Conservation (phyloP, 2,329 filamentous ascomycete species). For the Pyricularia sp. region DNA sequence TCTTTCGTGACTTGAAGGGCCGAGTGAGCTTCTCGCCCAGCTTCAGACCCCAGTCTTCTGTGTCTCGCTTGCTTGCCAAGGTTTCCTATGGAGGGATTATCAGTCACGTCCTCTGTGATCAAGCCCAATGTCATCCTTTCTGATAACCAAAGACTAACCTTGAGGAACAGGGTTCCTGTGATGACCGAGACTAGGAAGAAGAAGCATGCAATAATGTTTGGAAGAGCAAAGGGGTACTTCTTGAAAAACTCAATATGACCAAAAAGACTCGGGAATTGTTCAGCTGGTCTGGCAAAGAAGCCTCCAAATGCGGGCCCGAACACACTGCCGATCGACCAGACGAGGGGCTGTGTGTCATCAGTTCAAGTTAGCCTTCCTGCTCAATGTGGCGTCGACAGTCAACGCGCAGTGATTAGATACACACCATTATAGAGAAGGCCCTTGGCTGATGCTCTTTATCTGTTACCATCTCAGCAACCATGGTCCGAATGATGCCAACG, state of each 20-base stretch:
- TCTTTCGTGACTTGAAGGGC: conserved; percentile 14
- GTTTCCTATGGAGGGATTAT: conserved; percentile 54
- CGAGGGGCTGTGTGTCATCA: conserved; percentile 47
- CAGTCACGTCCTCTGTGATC: neutral
- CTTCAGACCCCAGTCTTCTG: conserved; percentile 64
- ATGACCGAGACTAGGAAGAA: conserved; percentile 73
- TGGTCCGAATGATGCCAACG: conserved; percentile 84
- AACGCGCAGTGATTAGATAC: neutral
- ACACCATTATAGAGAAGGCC: conserved; percentile 78
- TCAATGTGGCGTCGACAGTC: neutral
- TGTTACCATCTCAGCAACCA: conserved; percentile 88
- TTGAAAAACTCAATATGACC: conserved; percentile 58
- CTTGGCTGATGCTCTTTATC: conserved; percentile 77
- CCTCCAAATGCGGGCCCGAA: conserved; percentile 85
- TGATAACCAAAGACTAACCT: conserved; percentile 29
- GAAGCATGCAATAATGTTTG: conserved; percentile 67
- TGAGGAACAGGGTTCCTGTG: conserved; percentile 69
- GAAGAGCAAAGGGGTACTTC: conserved; percentile 71
- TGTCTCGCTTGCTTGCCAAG: conserved; percentile 57
- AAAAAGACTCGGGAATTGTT: conserved; percentile 65
- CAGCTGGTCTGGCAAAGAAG: conserved; percentile 70
- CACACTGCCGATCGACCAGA: conserved; percentile 78
- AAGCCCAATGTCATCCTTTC: neutral
- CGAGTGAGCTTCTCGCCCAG: conserved; percentile 58
- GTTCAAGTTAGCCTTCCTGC: neutral